Base-by-base conservation (phyloP, 78 protist species). In the Dictyostelium intermedium region DNA sequence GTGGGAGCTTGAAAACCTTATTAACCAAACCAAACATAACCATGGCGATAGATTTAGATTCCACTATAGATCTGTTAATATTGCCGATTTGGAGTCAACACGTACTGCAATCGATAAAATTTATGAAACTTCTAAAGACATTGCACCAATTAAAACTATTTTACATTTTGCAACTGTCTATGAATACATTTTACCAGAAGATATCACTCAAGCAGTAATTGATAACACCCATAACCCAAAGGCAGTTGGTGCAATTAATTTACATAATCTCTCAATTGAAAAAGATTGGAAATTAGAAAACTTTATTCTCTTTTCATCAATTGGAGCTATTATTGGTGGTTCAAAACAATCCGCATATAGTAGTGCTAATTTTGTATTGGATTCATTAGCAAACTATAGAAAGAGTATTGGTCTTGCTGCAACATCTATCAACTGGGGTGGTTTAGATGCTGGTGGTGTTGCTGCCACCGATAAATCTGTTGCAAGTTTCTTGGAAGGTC, bases 351-450 rank as follows among this genome's bases (percentile, higher is more conserved):
- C 83, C 45, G 66, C 83, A 23, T 97, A 97, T 72, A 83, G 95
- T 3, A 82, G 97, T n/a, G 98, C 97, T 43, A 97, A 97, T 94
- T 83, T 91, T n/a, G 86, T 92, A 30, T 92, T 96, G 8, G 98
- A 97, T 61, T 35, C 87, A 14, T 53, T 96, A 11, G 85, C 96
- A 56, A 27, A 41, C 27, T 66, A n/a, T 61, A 80, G 98, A 37
- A 39, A 86, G 2, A 23, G 37, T 0, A 34, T 25, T 8, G 97
- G 97, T 27, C 78, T 91, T 2, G 16, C 50, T 27, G 94, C 94
- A 20, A 63, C 63, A 6, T n/a, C 91, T 13, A 63, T 96, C 37
- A 82, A 84, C 43, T 94, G 94, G 95, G 97, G 97, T 50, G 92
- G 96, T 32, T 60, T 92, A 72, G 93, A 78, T 30, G 78, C 85